These are phyloP conservation scores for Diaporthe vexans DNA, from an alignment of 2,329 filamentous ascomycete genomes.

Conservation along the genomic window DNA sequence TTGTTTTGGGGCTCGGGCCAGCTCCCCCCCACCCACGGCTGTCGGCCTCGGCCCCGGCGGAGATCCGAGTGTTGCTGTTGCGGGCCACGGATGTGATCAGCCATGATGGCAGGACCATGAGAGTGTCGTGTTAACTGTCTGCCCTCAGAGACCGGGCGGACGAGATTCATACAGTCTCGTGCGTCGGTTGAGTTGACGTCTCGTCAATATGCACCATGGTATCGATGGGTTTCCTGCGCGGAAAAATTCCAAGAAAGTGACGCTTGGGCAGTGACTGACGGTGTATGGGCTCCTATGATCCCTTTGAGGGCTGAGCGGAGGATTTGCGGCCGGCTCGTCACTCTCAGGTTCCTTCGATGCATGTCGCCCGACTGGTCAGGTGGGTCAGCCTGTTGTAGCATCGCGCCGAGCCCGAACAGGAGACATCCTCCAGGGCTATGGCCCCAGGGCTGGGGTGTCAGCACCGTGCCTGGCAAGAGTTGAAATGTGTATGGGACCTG, in stretches of 20 bases:
- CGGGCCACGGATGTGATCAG: too few species aligned
- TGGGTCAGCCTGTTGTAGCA: neutral
- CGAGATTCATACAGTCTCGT: too few species aligned
- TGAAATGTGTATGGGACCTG: too few species aligned
- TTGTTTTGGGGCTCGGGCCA: neutral
- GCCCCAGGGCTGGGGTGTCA: too few species aligned
- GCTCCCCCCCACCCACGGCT: neutral
- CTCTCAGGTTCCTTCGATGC: neutral
- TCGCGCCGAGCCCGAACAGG: constrained; percentile 1
- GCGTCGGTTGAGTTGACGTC: too few species aligned
- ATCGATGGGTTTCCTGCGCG: neutral
- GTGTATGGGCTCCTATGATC: neutral
- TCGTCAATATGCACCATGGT: neutral
- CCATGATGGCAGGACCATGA: neutral
- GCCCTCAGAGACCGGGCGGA: too few species aligned
- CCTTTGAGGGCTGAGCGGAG: neutral
- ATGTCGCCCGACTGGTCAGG: neutral
- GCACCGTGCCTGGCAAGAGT: neutral
- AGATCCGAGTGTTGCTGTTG: neutral
- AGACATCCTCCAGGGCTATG: neutral
- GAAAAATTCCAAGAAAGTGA: neutral
- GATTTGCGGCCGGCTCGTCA: constrained; percentile 2
- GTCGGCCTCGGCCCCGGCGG: constrained; percentile 12
- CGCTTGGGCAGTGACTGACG: too few species aligned
- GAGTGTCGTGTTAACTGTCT: too few species aligned